Base-by-base conservation (phyloP, 2,329 filamentous ascomycete species). In the Trichoderma sp. region DNA sequence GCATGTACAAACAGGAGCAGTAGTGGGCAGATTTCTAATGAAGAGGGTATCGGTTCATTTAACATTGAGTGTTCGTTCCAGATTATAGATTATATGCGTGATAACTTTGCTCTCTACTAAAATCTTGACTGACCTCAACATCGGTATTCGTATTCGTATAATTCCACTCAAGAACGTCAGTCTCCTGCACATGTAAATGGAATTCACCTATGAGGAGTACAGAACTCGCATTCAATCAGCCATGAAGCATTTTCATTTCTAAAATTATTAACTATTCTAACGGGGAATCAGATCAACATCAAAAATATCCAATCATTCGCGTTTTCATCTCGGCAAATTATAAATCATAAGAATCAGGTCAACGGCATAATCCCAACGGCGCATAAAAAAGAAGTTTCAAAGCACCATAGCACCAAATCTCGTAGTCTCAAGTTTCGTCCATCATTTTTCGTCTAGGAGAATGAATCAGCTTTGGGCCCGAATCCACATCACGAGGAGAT, bases 191-290 rank as follows among this genome's bases (percentile, higher is more conserved):
- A 60, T 9, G 27, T 31, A 60, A 31, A n/a, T 1, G 14, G 4
- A 38, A 62, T 11, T 63, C n/a, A 53, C 50, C n/a, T 8, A 18
- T 1, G 3, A 21, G 45, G 0, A 3, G 2, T 3, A 21, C 18
- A 50, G n/a, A 9, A 53, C n/a, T 21, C 50, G n/a, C 50, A 53
- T 53, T 21, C 50, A 56, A 56, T 14, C 50, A 62, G 67, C 67
- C 53, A 62, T 71, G 67, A 71, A 71, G 67, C 67, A 71, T 71
- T 45, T 62, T 45, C 56, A 29, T 71, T 60, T 71, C 67, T 71
- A 71, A 69, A 60, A 45, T 12, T 62, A 71, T 29, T 8, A 60
- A 71, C 67, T 59, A 71, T 41, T 60, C 50, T 71, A 59, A n/a
- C 24, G 67, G 67, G 67, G 67, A 71, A 71, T 71, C 67, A 60